phyloP scores from a whole-genome alignment of 2,329 filamentous ascomycete genomes.

The Tolypocladium sp. region DNA sequence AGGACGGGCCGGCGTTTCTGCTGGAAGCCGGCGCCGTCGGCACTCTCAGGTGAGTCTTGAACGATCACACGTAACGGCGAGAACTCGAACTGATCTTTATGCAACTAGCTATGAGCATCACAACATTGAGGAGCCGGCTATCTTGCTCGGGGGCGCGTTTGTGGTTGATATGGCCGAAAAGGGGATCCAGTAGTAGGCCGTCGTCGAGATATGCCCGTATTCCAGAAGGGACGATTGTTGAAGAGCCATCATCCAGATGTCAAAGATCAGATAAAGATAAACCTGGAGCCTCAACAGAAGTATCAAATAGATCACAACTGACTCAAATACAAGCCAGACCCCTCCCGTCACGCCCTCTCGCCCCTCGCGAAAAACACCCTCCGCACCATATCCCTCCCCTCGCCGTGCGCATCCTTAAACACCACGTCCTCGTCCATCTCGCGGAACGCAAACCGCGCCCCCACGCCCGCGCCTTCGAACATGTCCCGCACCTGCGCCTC shows the following conservation, averaged over 20 bases:
- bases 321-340: neutral
- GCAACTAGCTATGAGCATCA: conserved; percentile 65
- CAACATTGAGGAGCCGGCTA: conserved; percentile 68
- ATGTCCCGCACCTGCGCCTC: conserved; percentile 47
- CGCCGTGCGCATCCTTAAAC: conserved; percentile 23
- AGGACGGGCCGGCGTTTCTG: conserved; percentile 68
- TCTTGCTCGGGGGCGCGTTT: conserved; percentile 68
- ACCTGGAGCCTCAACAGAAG: neutral
- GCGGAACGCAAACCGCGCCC: conserved; percentile 46
- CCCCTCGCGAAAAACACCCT: conserved; percentile 24
- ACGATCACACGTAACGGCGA: neutral
- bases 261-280: neutral
- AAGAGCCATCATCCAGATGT: neutral
- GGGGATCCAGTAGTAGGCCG: neutral
- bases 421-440: conserved; percentile 41
- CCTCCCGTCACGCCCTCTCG: conserved; percentile 5
- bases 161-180: conserved; percentile 31
- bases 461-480: conserved; percentile 55
- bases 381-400: conserved; percentile 26
- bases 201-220: neutral
- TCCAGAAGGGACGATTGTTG: neutral
- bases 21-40: conserved; percentile 85
- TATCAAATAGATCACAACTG: neutral
- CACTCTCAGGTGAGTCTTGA: conserved; percentile 55
- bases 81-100: neutral